Percentiles rank a stretch among this genome's conserved stretches.
These are phyloP conservation scores for Nothomitra cinnamomea DNA, from an alignment of 2,329 filamentous ascomycete genomes.

Conservation along the genomic window DNA sequence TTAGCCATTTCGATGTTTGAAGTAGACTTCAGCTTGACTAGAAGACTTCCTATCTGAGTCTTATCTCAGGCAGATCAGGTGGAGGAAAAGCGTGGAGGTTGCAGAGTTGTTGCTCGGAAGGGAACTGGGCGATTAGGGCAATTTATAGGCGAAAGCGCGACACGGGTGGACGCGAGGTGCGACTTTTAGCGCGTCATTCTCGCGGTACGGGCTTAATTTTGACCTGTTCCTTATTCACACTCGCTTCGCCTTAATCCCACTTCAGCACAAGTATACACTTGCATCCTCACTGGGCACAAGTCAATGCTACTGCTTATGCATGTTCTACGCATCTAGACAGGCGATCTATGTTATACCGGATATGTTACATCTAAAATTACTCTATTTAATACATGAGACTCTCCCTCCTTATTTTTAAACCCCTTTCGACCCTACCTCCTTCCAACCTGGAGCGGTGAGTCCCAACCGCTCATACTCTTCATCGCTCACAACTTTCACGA, in stretches of 20 bases:
- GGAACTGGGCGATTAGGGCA: too few relatives aligned
- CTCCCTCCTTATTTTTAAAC: constrained; percentile 5
- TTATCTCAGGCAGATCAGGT: too few relatives aligned
- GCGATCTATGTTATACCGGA: too few relatives aligned
- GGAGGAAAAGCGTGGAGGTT: too few relatives aligned
- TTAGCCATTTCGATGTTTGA: background rate
- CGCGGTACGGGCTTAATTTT: background rate
- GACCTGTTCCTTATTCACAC: background rate
- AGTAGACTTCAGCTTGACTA: background rate
- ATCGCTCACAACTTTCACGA: constrained; percentile 37
- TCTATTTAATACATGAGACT: background rate
- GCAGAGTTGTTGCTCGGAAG: too few relatives aligned
- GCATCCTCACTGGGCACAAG: too few relatives aligned
- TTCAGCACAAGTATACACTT: too few relatives aligned
- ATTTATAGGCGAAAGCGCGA: background rate
- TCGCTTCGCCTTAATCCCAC: too few relatives aligned
- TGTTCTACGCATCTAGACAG: too few relatives aligned
- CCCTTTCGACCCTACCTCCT: constrained; percentile 15
- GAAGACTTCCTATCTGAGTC: too few relatives aligned
- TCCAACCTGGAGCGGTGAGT: constrained; percentile 33
- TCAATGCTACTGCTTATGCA: too few relatives aligned
- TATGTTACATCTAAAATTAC: too few relatives aligned
- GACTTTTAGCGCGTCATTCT: background rate
- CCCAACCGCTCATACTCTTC: constrained; percentile 31
- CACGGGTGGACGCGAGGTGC: background rate